These are phyloP conservation scores for Trichosporon faecale DNA, from an alignment of 1,284 basidiomycete species.

Conservation along the genomic window DNA sequence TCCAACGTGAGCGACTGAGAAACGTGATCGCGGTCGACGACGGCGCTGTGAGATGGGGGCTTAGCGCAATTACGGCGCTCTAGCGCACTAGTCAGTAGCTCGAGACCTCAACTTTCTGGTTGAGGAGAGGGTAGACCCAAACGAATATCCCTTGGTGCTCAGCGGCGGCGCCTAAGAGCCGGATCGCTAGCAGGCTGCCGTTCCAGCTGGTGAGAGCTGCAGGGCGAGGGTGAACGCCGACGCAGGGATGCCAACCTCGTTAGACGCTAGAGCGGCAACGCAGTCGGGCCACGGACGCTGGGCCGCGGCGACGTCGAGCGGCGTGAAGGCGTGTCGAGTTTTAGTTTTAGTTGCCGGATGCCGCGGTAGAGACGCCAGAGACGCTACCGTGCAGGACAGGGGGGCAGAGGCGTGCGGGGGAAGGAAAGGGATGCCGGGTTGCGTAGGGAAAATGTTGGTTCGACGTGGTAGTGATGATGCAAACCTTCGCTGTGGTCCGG, in stretches of 20 bases:
- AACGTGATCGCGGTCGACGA: neutral
- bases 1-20: neutral
- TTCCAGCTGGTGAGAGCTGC: no score
- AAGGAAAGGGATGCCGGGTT: neutral
- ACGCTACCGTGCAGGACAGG: neutral
- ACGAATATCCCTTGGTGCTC: neutral
- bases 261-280: neutral
- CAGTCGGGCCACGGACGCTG: neutral
- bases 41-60: neutral
- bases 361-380: neutral
- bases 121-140: neutral
- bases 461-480: neutral
- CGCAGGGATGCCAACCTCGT: neutral
- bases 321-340: neutral
- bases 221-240: no score
- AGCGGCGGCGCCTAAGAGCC: neutral
- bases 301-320: neutral
- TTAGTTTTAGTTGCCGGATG: neutral
- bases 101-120: neutral
- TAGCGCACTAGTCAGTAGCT: neutral
- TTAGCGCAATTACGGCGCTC: neutral
- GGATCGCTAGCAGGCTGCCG: neutral
- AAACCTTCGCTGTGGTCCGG: neutral
- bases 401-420: neutral
- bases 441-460: neutral